A percentile compares a stretch with the other conserved stretches of the same genome.
Conservation (phyloP, 495 filamentous ascomycete genomes). For the Xylaria nigripes region DNA sequence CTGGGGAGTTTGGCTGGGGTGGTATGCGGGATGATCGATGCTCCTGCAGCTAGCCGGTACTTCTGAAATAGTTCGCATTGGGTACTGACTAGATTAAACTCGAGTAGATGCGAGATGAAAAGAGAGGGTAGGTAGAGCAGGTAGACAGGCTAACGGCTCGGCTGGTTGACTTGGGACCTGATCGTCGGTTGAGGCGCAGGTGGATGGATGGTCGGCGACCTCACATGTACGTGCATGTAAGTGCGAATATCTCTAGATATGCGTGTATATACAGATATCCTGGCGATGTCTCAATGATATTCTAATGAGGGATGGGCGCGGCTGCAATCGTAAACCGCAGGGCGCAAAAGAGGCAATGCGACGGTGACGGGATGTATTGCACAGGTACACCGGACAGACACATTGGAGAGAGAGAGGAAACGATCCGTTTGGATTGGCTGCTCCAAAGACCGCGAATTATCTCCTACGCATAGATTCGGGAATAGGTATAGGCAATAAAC, state of each 20-base stretch:
- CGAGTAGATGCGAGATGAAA: conserved; percentile 12
- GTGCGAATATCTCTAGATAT: conserved; percentile 8
- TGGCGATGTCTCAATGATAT: conserved; percentile 3
- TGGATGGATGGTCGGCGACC: conserved; percentile 22
- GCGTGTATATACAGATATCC: conserved; percentile 7
- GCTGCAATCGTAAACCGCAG: conserved; percentile 5
- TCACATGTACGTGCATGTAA: conserved; percentile 14
- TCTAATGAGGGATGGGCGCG: conserved; percentile 6
- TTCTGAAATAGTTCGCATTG: conserved; percentile 31
- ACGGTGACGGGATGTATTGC: conserved; percentile 4
- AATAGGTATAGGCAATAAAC: not conserved
- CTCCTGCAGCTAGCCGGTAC: conserved; percentile 30
- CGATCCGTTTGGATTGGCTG: conserved; percentile 7
- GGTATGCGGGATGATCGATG: conserved; percentile 32
- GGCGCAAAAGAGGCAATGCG: conserved; percentile 6
- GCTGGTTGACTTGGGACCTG: conserved; percentile 16
- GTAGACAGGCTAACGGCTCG: conserved; percentile 24
- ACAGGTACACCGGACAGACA: not conserved
- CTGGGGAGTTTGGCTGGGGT: conserved; percentile 30
- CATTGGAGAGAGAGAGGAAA: not conserved
- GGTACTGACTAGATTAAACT: conserved; percentile 22
- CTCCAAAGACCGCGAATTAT: conserved; percentile 5
- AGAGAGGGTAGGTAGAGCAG: conserved; percentile 10
- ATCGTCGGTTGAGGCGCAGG: conserved; percentile 13
- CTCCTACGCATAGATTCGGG: conserved; percentile 6